Conservation (phyloP, 495 filamentous ascomycete genomes). For the Penicillium silybi region DNA sequence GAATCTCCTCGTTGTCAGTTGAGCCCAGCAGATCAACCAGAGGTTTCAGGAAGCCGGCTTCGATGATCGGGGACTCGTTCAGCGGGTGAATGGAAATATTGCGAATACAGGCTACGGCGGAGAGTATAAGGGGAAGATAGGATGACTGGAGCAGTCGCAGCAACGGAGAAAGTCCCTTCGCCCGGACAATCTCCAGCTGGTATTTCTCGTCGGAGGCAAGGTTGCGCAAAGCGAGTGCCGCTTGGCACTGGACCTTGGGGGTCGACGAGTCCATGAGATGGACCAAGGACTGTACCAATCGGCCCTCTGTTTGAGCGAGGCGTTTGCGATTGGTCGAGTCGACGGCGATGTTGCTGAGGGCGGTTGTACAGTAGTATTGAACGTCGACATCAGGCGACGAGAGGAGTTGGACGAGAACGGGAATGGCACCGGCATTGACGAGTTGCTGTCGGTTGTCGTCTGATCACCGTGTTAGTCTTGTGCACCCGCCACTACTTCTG, state of each 20-base stretch:
- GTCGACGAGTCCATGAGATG: constrained; percentile 96
- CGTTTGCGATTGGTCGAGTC: constrained; percentile 86
- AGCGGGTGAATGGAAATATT: constrained; percentile 99
- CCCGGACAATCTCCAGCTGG: constrained; percentile 92
- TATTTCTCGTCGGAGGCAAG: constrained; percentile 98
- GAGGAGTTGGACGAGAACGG: constrained; percentile 89
- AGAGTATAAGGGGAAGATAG: constrained; percentile 92
- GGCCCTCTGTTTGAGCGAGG: constrained; percentile 81
- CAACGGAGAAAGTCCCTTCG: constrained; percentile 76
- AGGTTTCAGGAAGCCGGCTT: constrained; percentile 91
- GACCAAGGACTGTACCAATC: constrained; percentile 87
- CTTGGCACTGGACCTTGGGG: constrained; percentile 97
- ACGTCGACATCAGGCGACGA: constrained; percentile 92
- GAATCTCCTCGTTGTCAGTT: constrained; percentile 97
- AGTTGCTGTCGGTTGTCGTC: constrained; percentile 97
- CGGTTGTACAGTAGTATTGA: constrained; percentile 98
- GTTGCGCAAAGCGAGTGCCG: constrained; percentile 89
- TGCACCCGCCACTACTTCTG: background rate
- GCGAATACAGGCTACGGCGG: constrained; percentile 94
- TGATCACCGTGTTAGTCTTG: constrained; percentile 25
- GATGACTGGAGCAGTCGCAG: constrained; percentile 88
- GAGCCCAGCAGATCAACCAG: constrained; percentile 90
- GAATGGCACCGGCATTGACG: constrained; percentile 93
- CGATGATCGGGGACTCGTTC: constrained; percentile 99
- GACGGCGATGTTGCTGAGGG: constrained; percentile 96